Conservation (phyloP, 768 basidiomycete species). For the Termitomyces heimii region DNA sequence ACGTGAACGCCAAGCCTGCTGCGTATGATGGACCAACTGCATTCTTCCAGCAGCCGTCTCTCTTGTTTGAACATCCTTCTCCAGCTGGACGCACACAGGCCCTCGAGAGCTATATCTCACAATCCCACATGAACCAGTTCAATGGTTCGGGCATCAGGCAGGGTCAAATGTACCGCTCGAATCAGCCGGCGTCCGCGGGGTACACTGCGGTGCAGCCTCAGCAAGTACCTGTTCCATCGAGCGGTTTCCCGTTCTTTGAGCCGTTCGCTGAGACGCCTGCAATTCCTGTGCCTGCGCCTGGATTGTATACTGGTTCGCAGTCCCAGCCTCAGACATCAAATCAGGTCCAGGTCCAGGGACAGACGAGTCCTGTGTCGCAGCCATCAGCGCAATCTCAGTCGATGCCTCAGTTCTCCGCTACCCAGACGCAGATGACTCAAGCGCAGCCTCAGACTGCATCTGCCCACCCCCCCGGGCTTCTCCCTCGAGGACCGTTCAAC, state of each 20-base stretch:
- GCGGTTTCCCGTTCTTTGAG: conserved; percentile 42
- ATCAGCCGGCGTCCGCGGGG: conserved; percentile 1
- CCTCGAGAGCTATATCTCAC: conserved; percentile 14
- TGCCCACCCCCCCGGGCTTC: conserved; percentile 8
- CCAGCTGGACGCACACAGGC: conserved; percentile 14
- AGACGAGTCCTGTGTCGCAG: background rate
- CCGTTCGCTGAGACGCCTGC: conserved; percentile 38
- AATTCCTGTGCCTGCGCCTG: conserved; percentile 18
- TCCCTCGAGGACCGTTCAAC: background rate
- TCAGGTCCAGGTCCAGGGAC: background rate
- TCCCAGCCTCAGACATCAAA: background rate
- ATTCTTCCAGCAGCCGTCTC: conserved; percentile 24
- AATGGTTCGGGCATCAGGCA: background rate
- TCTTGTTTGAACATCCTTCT: conserved; percentile 32
- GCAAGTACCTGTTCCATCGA: conserved; percentile 6
- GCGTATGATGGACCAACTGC: conserved; percentile 46
- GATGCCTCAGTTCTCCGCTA: background rate
- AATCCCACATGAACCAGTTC: background rate
- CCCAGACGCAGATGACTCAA: background rate
- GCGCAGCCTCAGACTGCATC: background rate
- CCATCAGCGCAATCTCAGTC: background rate
- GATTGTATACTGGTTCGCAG: conserved; percentile 7
- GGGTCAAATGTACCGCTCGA: background rate
- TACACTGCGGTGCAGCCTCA: conserved; percentile 10
- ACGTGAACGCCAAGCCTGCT: conserved; percentile 42